phyloP scores from a whole-genome alignment of 2,329 filamentous ascomycete species.

The Colletotrichum sp. region DNA sequence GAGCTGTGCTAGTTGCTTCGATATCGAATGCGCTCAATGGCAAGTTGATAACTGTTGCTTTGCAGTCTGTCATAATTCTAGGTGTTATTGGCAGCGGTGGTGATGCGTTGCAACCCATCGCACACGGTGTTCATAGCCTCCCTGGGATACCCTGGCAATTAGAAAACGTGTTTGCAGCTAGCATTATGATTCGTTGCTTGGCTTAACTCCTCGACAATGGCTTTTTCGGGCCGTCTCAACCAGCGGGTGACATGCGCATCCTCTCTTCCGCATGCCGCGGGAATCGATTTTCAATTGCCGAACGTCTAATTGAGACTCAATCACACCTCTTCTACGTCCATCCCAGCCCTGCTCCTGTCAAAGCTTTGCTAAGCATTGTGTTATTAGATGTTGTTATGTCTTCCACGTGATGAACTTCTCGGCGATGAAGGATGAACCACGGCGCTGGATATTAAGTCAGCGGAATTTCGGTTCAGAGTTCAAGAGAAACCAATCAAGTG shows the following conservation, averaged over 20 bases:
- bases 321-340: neutral
- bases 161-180: neutral
- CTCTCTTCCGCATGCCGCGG: neutral
- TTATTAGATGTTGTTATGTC: neutral
- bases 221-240: neutral
- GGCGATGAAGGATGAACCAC: neutral
- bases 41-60: neutral
- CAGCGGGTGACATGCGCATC: neutral
- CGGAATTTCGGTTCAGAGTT: neutral
- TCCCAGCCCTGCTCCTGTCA: neutral
- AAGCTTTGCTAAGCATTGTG: neutral
- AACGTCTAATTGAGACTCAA: neutral
- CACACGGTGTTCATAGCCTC: neutral
- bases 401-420: neutral
- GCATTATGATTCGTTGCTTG: neutral
- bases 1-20: neutral
- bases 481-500: neutral
- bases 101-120: neutral
- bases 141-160: neutral
- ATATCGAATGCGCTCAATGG: neutral
- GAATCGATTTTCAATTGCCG: neutral
- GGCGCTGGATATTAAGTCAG: neutral
- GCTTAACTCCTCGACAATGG: neutral
- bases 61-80: neutral
- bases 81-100: neutral